Percentiles rank a stretch among this genome's conserved stretches.
Conservation (phyloP, 148 eudicot genomes). For the Rhododendron kiyosumense region DNA sequence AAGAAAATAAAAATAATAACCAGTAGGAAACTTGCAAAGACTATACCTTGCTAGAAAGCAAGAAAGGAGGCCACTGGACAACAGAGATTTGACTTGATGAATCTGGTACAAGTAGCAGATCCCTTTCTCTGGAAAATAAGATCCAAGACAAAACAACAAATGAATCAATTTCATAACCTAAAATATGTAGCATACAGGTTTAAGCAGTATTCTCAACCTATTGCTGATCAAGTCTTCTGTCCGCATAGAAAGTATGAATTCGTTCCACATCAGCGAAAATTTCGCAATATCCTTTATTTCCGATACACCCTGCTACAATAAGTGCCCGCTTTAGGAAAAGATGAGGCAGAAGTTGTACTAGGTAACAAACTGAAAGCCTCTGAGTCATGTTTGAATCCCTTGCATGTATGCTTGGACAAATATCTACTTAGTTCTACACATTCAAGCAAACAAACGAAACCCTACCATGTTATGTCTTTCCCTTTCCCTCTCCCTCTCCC, state of each 20-base stretch:
- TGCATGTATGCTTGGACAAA: constrained; percentile 3
- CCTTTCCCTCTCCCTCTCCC: constrained; percentile 8
- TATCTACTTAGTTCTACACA: not conserved
- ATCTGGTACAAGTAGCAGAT: constrained; percentile 92
- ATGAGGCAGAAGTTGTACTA: not conserved
- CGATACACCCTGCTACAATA: constrained; percentile 40
- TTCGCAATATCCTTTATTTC: constrained; percentile 68
- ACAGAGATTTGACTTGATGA: constrained; percentile 71
- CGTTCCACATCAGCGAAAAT: constrained; percentile 99
- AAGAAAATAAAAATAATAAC: constrained; percentile 1
- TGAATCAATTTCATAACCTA: not conserved
- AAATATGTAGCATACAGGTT: not conserved
- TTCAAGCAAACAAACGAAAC: not conserved
- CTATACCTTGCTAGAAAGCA: constrained; percentile 94
- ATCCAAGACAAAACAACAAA: constrained; percentile 6
- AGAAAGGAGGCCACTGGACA: constrained; percentile 99
- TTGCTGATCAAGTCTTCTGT: constrained; percentile 86
- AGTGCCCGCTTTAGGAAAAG: not conserved
- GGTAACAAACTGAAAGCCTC: not conserved
- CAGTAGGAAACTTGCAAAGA: not conserved
- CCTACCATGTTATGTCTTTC: constrained; percentile 46
- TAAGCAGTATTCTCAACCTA: constrained; percentile 39
- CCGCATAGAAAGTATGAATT: constrained; percentile 80
- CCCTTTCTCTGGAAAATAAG: constrained; percentile 65
- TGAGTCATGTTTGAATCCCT: constrained; percentile 2